A percentile compares a stretch with the other conserved stretches of the same genome.
These are phyloP conservation scores for Monosporascus ibericus DNA, from an alignment of 2,329 filamentous ascomycete species.

Conservation along the genomic window DNA sequence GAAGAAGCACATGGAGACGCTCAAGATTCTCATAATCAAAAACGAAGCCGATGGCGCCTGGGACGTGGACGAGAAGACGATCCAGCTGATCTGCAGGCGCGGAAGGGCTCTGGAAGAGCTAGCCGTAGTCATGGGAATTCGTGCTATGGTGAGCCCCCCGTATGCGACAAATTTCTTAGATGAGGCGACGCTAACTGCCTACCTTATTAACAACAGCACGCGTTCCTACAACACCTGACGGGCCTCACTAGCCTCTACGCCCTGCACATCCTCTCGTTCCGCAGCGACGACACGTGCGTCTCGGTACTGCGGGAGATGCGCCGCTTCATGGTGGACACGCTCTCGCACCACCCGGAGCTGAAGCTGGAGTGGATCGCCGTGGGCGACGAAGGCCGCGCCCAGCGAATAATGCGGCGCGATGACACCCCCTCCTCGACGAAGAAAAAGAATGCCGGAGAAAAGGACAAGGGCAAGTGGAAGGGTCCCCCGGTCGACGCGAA, in stretches of 20 bases:
- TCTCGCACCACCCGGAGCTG: constrained; percentile 48
- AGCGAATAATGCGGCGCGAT: constrained; percentile 39
- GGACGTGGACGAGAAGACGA: constrained; percentile 51
- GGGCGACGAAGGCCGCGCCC: constrained; percentile 41
- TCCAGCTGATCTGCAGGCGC: constrained; percentile 45
- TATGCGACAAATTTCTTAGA: neutral
- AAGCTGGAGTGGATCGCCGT: constrained; percentile 55
- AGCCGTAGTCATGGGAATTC: constrained; percentile 47
- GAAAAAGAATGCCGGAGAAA: constrained; percentile 19
- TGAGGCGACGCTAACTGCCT: constrained; percentile 2
- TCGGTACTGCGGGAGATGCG: constrained; percentile 52
- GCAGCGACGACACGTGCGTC: constrained; percentile 49
- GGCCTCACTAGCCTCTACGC: constrained; percentile 44
- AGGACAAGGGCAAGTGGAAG: constrained; percentile 31
- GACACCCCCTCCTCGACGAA: constrained; percentile 7
- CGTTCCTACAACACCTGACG: constrained; percentile 47
- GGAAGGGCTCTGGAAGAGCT: constrained; percentile 49
- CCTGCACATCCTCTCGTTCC: constrained; percentile 48
- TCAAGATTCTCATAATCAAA: constrained; percentile 55
- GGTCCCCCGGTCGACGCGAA: constrained; percentile 7
- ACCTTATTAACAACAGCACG: constrained; percentile 37
- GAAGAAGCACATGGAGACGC: constrained; percentile 48
- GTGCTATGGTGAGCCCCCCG: constrained; percentile 42
- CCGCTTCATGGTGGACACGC: constrained; percentile 52
- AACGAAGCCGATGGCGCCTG: constrained; percentile 48